These are phyloP conservation scores for Cryptococcus sp. DNA, from an alignment of 1,284 basidiomycete genomes.

Conservation along the genomic window DNA sequence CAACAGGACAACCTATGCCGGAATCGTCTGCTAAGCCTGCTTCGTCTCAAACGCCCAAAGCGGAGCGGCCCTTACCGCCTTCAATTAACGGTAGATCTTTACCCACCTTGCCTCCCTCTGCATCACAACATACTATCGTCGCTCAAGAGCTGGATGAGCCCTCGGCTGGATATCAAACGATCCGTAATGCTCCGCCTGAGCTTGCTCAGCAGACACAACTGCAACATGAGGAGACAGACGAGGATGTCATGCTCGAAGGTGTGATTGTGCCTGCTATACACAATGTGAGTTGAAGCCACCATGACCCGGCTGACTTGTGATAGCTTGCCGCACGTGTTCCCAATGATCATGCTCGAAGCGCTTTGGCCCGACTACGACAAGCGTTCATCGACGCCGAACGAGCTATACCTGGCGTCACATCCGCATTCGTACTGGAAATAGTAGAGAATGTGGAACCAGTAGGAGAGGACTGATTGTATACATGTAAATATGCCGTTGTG, in stretches of 20 bases:
- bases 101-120: slow-evolving; percentile 11
- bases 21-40: slow-evolving; percentile 1
- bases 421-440: slow-evolving; percentile 56
- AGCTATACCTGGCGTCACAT: slow-evolving; percentile 59
- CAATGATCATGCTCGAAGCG: slow-evolving; percentile 79
- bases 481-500: background rate
- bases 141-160: background rate
- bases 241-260: slow-evolving; percentile 89
- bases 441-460: slow-evolving; percentile 56
- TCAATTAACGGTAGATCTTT: slow-evolving; percentile 17
- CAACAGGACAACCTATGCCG: slow-evolving; percentile 17
- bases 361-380: slow-evolving; percentile 76
- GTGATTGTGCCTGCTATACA: slow-evolving; percentile 90
- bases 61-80: slow-evolving; percentile 12
- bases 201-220: slow-evolving; percentile 43
- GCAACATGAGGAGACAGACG: slow-evolving; percentile 60
- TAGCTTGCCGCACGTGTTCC: slow-evolving; percentile 86
- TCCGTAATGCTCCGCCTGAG: slow-evolving; percentile 11
- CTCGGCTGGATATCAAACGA: slow-evolving; percentile 13
- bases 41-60: slow-evolving; percentile 3
- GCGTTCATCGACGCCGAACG: slow-evolving; percentile 91
- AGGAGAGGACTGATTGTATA: slow-evolving; percentile 37
- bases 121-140: slow-evolving; percentile 9
- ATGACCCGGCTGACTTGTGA: background rate
- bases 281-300: slow-evolving; percentile 63